These are phyloP conservation scores for Tetrahymena malaccensis DNA, from an alignment of 73 alveolate genomes.

Conservation along the genomic window DNA sequence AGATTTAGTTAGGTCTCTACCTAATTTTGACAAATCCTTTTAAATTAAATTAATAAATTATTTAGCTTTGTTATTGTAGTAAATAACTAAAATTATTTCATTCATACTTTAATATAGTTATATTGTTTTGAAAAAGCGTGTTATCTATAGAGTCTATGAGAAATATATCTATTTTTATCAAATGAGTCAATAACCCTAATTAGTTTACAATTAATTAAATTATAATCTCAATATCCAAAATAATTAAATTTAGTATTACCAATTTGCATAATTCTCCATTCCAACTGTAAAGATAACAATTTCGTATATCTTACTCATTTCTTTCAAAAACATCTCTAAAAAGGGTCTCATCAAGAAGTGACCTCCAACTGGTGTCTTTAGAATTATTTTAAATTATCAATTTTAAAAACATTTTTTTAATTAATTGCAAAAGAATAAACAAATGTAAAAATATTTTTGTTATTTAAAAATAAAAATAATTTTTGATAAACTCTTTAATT, in stretches of 20 bases:
- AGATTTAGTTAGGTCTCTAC: constrained; percentile 85
- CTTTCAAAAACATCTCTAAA: constrained; percentile 76
- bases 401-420: neutral
- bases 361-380: constrained; percentile 56
- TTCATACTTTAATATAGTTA: neutral
- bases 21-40: constrained; percentile 87
- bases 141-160: constrained; percentile 80
- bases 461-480: neutral
- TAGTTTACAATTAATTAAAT: neutral
- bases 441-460: neutral
- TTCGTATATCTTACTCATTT: constrained; percentile 88
- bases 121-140: constrained; percentile 60
- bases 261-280: constrained; percentile 88
- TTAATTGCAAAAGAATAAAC: neutral
- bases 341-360: constrained; percentile 84
- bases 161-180: constrained; percentile 63
- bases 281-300: constrained; percentile 97
- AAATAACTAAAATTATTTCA: neutral
- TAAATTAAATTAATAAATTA: constrained; percentile 24
- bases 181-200: constrained; percentile 71
- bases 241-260: neutral
- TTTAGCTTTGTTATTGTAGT: no score
- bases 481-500: constrained; percentile 5
- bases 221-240: neutral
- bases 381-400: neutral